phyloP scores from a whole-genome alignment of 164 flowering plant species.

The Dillenia suffruticosa region DNA sequence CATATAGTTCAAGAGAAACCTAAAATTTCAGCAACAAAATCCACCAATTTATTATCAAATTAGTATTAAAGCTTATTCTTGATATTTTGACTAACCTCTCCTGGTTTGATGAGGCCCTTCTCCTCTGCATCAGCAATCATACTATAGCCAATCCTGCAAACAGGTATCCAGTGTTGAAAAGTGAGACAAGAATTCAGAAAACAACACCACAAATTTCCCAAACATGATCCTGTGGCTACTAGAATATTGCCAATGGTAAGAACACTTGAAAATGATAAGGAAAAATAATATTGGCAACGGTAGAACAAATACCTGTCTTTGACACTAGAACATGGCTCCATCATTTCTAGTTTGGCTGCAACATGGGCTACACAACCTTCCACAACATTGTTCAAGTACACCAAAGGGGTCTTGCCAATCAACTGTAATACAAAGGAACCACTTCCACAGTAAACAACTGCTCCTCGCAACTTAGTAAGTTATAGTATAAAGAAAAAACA shows the following conservation, averaged over 20 bases:
- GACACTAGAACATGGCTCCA: conserved; percentile 57
- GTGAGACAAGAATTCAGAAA: background rate
- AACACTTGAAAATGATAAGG: too few species aligned
- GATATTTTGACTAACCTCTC: conserved; percentile 45
- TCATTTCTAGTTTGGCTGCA: conserved; percentile 50
- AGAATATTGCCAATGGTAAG: too few species aligned
- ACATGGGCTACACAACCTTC: conserved; percentile 53
- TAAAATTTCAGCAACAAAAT: too few species aligned
- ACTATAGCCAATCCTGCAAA: conserved; percentile 77
- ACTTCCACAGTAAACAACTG: background rate
- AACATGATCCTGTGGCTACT: too few species aligned
- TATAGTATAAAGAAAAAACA: background rate
- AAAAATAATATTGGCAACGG: too few species aligned
- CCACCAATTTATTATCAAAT: too few species aligned
- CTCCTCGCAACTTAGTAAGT: too few species aligned
- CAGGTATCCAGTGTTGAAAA: background rate
- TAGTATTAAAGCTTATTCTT: too few species aligned
- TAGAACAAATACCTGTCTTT: conserved; percentile 38
- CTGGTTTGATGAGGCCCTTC: conserved; percentile 75
- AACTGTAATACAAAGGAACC: conserved; percentile 18
- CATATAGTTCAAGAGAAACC: too few species aligned
- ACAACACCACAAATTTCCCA: background rate
- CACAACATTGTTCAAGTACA: conserved; percentile 40
- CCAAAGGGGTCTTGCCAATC: conserved; percentile 51
- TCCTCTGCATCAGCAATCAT: conserved; percentile 90